Base-by-base conservation (phyloP, 345 rosid genomes). In the Hypericum perforatum region DNA sequence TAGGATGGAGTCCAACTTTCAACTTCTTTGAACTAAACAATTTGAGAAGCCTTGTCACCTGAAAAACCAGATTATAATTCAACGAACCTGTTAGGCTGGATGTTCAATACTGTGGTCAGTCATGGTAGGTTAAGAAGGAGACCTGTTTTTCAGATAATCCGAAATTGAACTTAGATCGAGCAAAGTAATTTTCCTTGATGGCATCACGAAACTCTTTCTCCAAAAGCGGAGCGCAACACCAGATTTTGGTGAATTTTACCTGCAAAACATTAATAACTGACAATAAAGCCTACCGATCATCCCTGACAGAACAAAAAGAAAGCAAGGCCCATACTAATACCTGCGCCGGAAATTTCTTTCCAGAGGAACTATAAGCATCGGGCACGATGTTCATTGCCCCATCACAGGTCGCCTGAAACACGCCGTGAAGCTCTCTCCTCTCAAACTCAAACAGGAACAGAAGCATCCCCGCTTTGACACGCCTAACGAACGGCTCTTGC, bases 111-210 rank as follows among this genome's bases (percentile, higher is more conserved):
- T 11, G 41, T 41, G 9, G 15, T 54, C 47, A n/a, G 12, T 40
- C 16, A 41, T 49, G 47, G 16, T 8, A 10, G n/a, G 12, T 22
- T 8, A 53, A n/a, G 10, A 48, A 55, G 47, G 58, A 70, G 37
- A 84, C 96, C 92, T 84, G 90, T 63, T 49, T 60, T 51, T 71
- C 60, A 0, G 90, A 82, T 48, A 84, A 78, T n/a, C 96, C 96
- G 68, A 88, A 84, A 41, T 70, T 77, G 54, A 88, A 88, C 77
- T 82, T 84, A 36, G 47, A 10, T 22, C 32, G 1, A 11, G 63
- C 10, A 43, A 63, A 84, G 66, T 88, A 88, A 67, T 80, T 84
- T 47, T 77, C 87, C 60, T 60, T 59, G 43, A 84, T 84, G 42
- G 75, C 88, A 54, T 63, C 66, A 50, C 63, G 22, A 54, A 88